Evolutionary conservation across 2,329 filamentous ascomycete species (phyloP).

Genomic region (Paracoccidioides brasiliensis): DNA sequence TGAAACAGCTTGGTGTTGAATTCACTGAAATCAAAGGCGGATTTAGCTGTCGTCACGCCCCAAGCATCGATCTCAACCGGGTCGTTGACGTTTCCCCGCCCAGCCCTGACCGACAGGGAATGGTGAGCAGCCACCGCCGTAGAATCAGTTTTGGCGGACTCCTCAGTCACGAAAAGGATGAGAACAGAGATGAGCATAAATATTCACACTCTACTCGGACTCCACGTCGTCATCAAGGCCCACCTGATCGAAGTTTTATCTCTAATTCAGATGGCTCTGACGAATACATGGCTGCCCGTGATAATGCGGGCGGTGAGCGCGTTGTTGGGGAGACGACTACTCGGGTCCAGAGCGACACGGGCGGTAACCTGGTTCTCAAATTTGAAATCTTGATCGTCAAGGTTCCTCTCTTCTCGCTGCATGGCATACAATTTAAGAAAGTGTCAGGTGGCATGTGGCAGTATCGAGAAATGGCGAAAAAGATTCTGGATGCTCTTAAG

Average conservation of each 20-base stretch:
- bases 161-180: slow-evolving; percentile 55
- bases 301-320: slow-evolving; percentile 40
- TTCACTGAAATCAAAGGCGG: slow-evolving; percentile 87
- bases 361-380: slow-evolving; percentile 67
- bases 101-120: slow-evolving; percentile 41
- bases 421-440: slow-evolving; percentile 97
- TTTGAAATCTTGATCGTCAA: slow-evolving; percentile 98
- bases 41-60: slow-evolving; percentile 76
- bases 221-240: slow-evolving; percentile 32
- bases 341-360: slow-evolving; percentile 79
- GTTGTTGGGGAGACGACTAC: slow-evolving; percentile 80
- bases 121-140: slow-evolving; percentile 49
- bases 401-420: slow-evolving; percentile 78
- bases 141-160: slow-evolving; percentile 76
- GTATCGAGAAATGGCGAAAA: slow-evolving; percentile 96
- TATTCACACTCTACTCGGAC: slow-evolving; percentile 33
- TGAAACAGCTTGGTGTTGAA: slow-evolving; percentile 79
- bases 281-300: slow-evolving; percentile 47
- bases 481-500: slow-evolving; percentile 74
- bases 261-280: slow-evolving; percentile 80
- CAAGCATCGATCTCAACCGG: slow-evolving; percentile 76
- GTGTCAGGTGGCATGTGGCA: slow-evolving; percentile 94
- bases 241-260: slow-evolving; percentile 56
- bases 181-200: slow-evolving; percentile 50
- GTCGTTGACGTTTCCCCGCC: slow-evolving; percentile 48